A percentile compares a stretch with the other conserved stretches of the same genome.
Conservation (phyloP, 768 basidiomycete species). For the Podaxis sp. region DNA sequence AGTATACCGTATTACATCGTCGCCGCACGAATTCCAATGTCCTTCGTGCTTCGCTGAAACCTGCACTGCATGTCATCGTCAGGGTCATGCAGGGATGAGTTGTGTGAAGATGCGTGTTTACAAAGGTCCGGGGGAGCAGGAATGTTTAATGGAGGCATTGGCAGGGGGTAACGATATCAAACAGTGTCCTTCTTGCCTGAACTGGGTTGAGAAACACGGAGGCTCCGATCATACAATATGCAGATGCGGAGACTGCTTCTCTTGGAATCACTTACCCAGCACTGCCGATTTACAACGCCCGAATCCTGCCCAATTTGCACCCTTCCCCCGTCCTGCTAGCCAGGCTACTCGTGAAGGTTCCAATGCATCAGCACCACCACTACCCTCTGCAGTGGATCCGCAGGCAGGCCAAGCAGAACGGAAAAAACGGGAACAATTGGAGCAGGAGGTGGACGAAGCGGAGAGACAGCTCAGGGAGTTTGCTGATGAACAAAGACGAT, state of each 20-base stretch:
- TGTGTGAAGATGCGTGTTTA: constrained; percentile 39
- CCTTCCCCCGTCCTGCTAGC: neutral
- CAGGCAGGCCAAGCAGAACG: neutral
- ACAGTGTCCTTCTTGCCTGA: neutral
- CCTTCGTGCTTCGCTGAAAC: constrained; percentile 51
- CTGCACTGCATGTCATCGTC: constrained; percentile 49
- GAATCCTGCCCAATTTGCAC: neutral
- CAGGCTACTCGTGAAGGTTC: neutral
- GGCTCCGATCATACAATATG: neutral
- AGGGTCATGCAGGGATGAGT: constrained; percentile 50
- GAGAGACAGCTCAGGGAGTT: neutral
- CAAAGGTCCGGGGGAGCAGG: constrained; percentile 5
- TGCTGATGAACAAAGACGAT: no score
- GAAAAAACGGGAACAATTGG: neutral
- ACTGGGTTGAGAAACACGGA: neutral
- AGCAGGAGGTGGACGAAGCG: neutral
- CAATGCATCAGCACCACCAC: no score
- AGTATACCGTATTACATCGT: constrained; percentile 48
- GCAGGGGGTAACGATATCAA: neutral
- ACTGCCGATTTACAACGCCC: neutral
- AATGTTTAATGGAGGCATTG: constrained; percentile 18
- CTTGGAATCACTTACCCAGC: neutral
- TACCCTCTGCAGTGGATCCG: neutral
- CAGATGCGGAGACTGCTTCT: neutral
- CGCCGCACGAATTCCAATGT: constrained; percentile 37